phyloP scores from a whole-genome alignment of 805 yeast species.

The Yarrowia sp. region DNA sequence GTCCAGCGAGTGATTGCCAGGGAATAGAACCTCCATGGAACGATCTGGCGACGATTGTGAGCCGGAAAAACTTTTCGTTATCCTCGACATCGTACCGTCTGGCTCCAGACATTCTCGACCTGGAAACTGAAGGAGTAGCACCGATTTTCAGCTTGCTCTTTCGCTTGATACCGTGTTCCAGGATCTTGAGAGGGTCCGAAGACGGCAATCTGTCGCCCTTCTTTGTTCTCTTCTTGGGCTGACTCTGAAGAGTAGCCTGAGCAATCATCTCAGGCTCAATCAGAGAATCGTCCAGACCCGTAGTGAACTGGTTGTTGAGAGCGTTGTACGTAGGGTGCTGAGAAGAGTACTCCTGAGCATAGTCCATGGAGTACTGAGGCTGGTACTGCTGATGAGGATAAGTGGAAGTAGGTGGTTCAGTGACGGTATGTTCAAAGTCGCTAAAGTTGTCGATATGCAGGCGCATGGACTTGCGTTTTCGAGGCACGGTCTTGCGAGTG shows the following conservation, averaged over 20 bases:
- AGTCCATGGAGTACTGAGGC: conserved; percentile 23
- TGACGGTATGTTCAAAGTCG: neutral
- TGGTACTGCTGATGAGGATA: conserved; percentile 25
- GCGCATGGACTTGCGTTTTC: neutral
- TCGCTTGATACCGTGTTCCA: conserved; percentile 5
- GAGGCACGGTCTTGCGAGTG: neutral
- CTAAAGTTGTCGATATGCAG: neutral
- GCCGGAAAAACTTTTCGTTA: conserved; percentile 55
- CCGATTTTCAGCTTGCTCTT: neutral
- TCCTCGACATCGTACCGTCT: conserved; percentile 35
- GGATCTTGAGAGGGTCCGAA: neutral
- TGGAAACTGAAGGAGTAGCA: conserved; percentile 12
- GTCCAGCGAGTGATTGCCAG: conserved; percentile 32
- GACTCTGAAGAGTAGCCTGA: neutral
- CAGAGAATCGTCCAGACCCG: conserved; percentile 9
- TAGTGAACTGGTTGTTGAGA: conserved; percentile 8
- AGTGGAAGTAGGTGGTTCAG: neutral
- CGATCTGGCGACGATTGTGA: conserved; percentile 66
- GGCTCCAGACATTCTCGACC: conserved; percentile 11
- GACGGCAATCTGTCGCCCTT: neutral
- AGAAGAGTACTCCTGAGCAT: conserved; percentile 18
- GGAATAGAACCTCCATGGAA: conserved; percentile 41
- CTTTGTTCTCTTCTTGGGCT: neutral
- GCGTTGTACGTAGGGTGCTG: conserved; percentile 4
- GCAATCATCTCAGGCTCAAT: conserved; percentile 18